Evolutionary conservation across 257 asterid species (phyloP).

Genomic region (Solanum okadae): DNA sequence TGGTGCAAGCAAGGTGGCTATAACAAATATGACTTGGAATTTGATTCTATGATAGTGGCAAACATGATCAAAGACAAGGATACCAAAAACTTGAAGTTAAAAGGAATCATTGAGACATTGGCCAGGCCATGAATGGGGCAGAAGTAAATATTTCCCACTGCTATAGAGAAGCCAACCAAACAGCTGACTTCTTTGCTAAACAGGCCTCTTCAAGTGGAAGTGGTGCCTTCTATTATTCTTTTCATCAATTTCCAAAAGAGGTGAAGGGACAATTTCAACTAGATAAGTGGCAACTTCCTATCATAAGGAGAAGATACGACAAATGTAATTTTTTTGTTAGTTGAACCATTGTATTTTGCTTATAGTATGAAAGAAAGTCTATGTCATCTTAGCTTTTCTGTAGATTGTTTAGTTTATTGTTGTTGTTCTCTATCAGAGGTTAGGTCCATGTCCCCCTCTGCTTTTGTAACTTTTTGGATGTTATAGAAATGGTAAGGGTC

Average conservation of each 20-base stretch:
- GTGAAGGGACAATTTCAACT: not conserved
- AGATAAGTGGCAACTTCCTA: not conserved
- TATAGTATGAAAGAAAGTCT: not conserved
- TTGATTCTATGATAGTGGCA: too few relatives aligned
- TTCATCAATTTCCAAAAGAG: not conserved
- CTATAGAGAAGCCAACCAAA: too few relatives aligned
- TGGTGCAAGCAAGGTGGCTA: too few relatives aligned
- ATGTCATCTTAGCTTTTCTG: not conserved
- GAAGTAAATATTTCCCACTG: too few relatives aligned
- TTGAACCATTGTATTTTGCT: not conserved
- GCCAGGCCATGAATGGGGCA: too few relatives aligned
- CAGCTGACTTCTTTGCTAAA: not conserved
- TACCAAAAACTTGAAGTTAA: too few relatives aligned
- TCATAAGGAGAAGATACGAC: not conserved
- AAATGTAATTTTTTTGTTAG: not conserved
- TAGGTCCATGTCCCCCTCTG: not conserved
- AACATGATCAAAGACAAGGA: too few relatives aligned
- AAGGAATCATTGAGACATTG: too few relatives aligned
- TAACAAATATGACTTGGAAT: too few relatives aligned
- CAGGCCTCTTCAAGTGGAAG: not conserved
- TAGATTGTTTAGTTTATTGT: not conserved
- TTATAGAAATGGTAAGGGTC: slow-evolving; percentile 6
- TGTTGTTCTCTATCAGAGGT: too few relatives aligned
- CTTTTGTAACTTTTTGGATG: not conserved
- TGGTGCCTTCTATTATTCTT: not conserved